Base-by-base conservation (phyloP, 495 filamentous ascomycete species). In the Immersiella caudata region DNA sequence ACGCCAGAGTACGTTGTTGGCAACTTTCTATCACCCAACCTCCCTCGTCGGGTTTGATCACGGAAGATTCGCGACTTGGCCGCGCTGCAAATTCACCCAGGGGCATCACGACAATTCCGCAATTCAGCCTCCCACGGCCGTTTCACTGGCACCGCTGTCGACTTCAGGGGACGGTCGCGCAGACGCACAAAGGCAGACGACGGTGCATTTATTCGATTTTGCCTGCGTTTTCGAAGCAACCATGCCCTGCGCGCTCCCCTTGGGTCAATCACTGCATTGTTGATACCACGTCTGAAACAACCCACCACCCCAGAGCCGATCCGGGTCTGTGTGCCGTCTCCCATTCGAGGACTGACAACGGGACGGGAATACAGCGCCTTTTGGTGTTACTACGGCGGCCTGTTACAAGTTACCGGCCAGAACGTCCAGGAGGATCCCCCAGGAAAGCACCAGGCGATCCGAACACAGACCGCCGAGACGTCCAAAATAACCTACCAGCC, bases 231-330 rank as follows among this genome's bases (percentile, higher is more conserved):
- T 55, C 50, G 70, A 62, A 62, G 64, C 62, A 57, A 57, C 70
- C 65, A 75, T 76, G 68, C 73, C 66, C 73, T 68, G 63, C 63
- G 62, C 64, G 67, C 49, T 67, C 57, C 52, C 60, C 60, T 62
- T 66, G 59, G 61, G 60, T 27, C 65, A 57, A 55, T 64, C 50
- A 24, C 70, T 70, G 73, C 76, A 77, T 77, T 78, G 73, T 75
- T 79, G 75, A 78, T 77, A 76, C 73, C 52, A 66, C 72, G 63
- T 67, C 75, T 76, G 76, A 78, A 77, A 78, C 75, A 71, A 63
- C 49, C 40, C 71, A 66, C 71, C 64, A 63, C 64, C 69, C 65
- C 60, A 36, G 61, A 66, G 60, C 66, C 55, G 57, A 71, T 65
- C 71, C 68, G 67, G 67, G 62, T 54, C 65, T 59, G 60, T 67